phyloP scores from a whole-genome alignment of 345 rosid species.

The Moringa oleifera region DNA sequence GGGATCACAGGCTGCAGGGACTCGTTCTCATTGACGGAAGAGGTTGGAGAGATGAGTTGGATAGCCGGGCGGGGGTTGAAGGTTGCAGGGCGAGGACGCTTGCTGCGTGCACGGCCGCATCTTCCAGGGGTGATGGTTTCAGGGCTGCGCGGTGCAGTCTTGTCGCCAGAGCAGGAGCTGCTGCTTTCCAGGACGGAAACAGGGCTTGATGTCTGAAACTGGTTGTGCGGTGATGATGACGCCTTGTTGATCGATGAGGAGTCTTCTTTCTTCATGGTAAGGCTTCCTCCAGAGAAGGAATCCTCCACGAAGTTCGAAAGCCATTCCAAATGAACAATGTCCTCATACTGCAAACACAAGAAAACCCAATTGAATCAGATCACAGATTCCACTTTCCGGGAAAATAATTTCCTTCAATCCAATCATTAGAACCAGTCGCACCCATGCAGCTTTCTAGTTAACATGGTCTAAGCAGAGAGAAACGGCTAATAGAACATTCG shows the following conservation, averaged over 20 bases:
- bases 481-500: background rate
- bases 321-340: slow-evolving; percentile 86
- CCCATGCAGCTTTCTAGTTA: too few relatives aligned
- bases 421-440: background rate
- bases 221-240: slow-evolving; percentile 32
- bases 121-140: slow-evolving; percentile 35
- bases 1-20: slow-evolving; percentile 10
- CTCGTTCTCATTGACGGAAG: slow-evolving; percentile 29
- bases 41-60: slow-evolving; percentile 42
- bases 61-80: slow-evolving; percentile 48
- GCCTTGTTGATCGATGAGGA: slow-evolving; percentile 29
- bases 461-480: too few relatives aligned
- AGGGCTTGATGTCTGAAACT: slow-evolving; percentile 72
- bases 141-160: slow-evolving; percentile 33
- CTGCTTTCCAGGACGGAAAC: slow-evolving; percentile 93
- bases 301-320: slow-evolving; percentile 70
- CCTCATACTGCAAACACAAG: slow-evolving; percentile 61
- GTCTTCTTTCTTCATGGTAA: slow-evolving; percentile 43
- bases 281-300: slow-evolving; percentile 72
- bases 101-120: slow-evolving; percentile 85
- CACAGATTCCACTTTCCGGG: background rate
- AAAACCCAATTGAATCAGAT: slow-evolving; percentile 1
- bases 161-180: slow-evolving; percentile 65
- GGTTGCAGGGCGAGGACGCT: slow-evolving; percentile 81
- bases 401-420: background rate